Base-by-base conservation (phyloP, 495 filamentous ascomycete species). In the Podospora fimiseda region DNA sequence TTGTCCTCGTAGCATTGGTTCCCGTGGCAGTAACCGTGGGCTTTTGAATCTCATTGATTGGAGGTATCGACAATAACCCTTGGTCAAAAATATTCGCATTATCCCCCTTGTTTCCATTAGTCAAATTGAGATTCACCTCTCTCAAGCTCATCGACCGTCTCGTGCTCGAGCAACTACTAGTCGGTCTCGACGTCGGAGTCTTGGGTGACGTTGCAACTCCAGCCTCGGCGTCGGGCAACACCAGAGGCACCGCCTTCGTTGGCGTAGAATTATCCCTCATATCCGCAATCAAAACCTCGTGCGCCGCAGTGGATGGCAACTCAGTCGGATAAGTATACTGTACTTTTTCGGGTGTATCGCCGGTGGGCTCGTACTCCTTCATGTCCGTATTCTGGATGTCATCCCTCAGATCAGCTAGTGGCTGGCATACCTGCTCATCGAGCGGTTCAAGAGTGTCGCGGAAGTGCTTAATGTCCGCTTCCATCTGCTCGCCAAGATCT, bases 331-430 rank as follows among this genome's bases (percentile, higher is more conserved):
- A 95, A 5, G 81, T 70, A 62, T 96, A 98, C 30, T 75, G 70
- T 9, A 73, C 72, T 65, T 90, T 91, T 58, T 85, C 77, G 0
- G 93, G 93, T 0, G 93, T 95, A n/a, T 80, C 75, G 30, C 92
- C 93, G 0, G 93, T 97, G 0, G 86, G 80, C 7, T 75, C 65
- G 61, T 96, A 96, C 63, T 96, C 89, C 50, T 80, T 77, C 20
- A 97, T 67, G 9, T 72, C 65, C 1, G 82, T 82, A 22, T 59
- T 67, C 18, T 76, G 71, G 22, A 95, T 80, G 16, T 80, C 75
- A 9, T 75, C 70, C 2, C 89, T 79, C 15, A 98, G 84, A 11
- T 80, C 70, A 2, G 71, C 62, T 1, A 98, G 84, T 1, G 89
- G 86, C 52, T 82, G 71, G 41, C 84, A 79, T 7, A 94, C 63